These are phyloP conservation scores for Guillardia theta DNA, from an alignment of 78 protist species.

Conservation along the genomic window DNA sequence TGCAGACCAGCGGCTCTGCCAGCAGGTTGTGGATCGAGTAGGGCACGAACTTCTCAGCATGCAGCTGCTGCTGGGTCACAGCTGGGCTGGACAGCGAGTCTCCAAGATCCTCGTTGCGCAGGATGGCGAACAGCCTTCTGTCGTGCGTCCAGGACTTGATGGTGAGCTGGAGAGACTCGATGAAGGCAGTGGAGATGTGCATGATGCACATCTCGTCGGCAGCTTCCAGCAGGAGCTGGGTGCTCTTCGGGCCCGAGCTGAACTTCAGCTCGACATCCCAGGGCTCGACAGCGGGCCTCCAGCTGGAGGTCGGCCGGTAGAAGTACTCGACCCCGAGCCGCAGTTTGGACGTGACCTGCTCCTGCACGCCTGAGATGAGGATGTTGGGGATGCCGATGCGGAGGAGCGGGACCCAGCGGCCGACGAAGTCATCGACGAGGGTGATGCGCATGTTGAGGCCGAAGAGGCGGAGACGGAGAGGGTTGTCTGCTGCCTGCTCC, in stretches of 20 bases:
- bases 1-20: neutral
- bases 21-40: neutral
- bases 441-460: neutral
- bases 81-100: too few relatives aligned
- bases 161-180: neutral
- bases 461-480: neutral
- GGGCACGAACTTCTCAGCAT: neutral
- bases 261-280: neutral
- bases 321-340: neutral
- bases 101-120: neutral
- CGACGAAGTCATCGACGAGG: neutral
- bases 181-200: neutral
- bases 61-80: neutral
- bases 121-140: neutral
- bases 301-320: neutral
- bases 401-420: conserved; percentile 19
- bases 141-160: neutral
- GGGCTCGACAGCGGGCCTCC: neutral
- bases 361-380: neutral
- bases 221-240: neutral
- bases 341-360: neutral
- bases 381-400: neutral
- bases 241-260: neutral
- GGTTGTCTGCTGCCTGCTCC: neutral
- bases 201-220: neutral